Base-by-base conservation (phyloP, 2,329 filamentous ascomycete genomes). In the Fusarium proliferatum region DNA sequence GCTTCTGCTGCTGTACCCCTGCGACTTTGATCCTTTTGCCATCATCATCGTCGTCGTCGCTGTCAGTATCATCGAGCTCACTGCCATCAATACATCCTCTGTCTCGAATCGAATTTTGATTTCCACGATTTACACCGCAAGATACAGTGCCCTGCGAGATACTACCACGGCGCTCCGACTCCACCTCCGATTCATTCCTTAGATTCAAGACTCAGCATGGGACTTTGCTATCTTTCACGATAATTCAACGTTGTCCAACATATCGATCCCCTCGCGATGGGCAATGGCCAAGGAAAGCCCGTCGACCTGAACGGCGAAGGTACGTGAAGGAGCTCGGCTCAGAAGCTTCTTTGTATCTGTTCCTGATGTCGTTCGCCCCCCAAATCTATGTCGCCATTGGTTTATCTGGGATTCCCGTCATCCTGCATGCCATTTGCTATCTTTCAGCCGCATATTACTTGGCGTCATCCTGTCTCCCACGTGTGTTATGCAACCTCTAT, bases 271-370 rank as follows among this genome's bases (percentile, higher is more conserved):
- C 64, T 68, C 74, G 78, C 75, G 67, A 98, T 98, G 96, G 96
- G 96, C 82, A 98, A 98, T 86, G 93, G 92, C 82, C 95, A 96
- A 85, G 95, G 95, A 84, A 98, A 98, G 84, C 94, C 94, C 84
- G 90, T 97, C 86, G 92, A 95, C 82, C 92, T 95, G 85, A 94
- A 93, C 85, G 95, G 97, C 86, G 94, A 97, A 92, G 94, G 95
- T 97, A 86, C 60, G 81, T 78, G 30, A 64, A 61, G 38, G 30
- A 21, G 19, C 39, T 59, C 59, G 21, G 26, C 36, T 56, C 63
- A 42, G 21, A 28, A n/a, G 33, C 51, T 61, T 34, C 33, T 43
- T 38, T 42, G 23, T n/a, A 26, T 59, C 42, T 17, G 38, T 56
- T 49, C 33, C 42, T 46, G 21, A 21, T 51, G 42, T 46, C 51